Conservation (phyloP, 1,284 basidiomycete genomes). For the Vanrija sp. region DNA sequence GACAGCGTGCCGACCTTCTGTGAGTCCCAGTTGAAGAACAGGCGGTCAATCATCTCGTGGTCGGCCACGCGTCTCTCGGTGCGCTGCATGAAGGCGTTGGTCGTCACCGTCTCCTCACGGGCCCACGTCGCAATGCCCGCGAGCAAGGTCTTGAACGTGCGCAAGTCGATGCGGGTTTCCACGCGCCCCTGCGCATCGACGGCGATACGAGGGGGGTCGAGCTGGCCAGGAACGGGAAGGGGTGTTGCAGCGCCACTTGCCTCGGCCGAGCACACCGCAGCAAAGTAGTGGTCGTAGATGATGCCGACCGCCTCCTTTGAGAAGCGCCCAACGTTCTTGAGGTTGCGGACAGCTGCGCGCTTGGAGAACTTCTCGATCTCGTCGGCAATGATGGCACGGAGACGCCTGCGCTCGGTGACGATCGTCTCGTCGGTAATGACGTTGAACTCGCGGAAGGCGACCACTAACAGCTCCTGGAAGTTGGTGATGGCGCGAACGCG, state of each 20-base stretch:
- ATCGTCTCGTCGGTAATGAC: constrained; percentile 96
- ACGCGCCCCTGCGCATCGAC: constrained; percentile 61
- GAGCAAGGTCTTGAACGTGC: constrained; percentile 83
- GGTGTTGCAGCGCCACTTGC: constrained; percentile 45
- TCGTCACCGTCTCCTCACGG: constrained; percentile 86
- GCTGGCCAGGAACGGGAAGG: constrained; percentile 24
- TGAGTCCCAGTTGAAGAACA: constrained; percentile 89
- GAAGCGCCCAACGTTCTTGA: constrained; percentile 76
- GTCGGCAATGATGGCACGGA: constrained; percentile 85
- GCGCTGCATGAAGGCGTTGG: constrained; percentile 80
- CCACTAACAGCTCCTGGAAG: constrained; percentile 93
- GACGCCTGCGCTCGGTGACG: constrained; percentile 75
- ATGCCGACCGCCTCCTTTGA: constrained; percentile 83
- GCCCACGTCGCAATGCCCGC: constrained; percentile 96
- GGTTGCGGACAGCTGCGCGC: constrained; percentile 86
- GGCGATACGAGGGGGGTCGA: constrained; percentile 42
- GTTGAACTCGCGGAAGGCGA: constrained; percentile 96
- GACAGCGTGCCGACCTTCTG: constrained; percentile 74
- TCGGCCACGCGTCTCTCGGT: constrained; percentile 51
- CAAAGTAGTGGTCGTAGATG: constrained; percentile 86
- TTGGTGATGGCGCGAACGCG: constrained; percentile 90
- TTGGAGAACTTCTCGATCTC: constrained; percentile 95
- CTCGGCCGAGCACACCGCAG: constrained; percentile 68
- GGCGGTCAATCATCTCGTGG: constrained; percentile 54
- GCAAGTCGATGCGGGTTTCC: constrained; percentile 81